Conservation (phyloP, 768 basidiomycete genomes). For the Polyporus arcularius region DNA sequence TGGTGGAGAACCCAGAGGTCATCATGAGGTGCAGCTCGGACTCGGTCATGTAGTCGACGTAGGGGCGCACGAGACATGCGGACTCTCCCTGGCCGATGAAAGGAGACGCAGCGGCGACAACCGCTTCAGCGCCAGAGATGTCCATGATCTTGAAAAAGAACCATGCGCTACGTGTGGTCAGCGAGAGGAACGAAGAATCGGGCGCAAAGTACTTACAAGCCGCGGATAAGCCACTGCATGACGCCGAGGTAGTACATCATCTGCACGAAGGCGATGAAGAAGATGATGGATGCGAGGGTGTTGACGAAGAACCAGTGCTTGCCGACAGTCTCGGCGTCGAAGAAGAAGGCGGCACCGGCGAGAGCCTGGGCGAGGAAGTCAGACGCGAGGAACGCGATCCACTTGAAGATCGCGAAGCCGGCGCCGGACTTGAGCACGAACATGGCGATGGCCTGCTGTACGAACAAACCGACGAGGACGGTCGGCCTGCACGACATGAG, state of each 20-base stretch:
- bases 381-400: slow-evolving; percentile 78
- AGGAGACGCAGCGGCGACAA: slow-evolving; percentile 91
- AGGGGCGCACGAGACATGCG: slow-evolving; percentile 82
- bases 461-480: slow-evolving; percentile 82
- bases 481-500: slow-evolving; percentile 57
- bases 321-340: slow-evolving; percentile 59
- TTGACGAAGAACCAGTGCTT: slow-evolving; percentile 89
- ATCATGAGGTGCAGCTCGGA: slow-evolving; percentile 87
- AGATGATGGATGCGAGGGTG: slow-evolving; percentile 79
- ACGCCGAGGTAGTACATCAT: slow-evolving; percentile 90
- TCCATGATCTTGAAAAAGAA: slow-evolving; percentile 92
- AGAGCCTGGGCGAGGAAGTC: slow-evolving; percentile 74
- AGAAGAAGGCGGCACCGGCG: slow-evolving; percentile 82
- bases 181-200: background rate
- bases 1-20: slow-evolving; percentile 92
- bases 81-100: slow-evolving; percentile 92
- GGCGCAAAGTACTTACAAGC: slow-evolving; percentile 60
- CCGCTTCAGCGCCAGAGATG: slow-evolving; percentile 92
- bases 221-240: slow-evolving; percentile 91
- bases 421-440: slow-evolving; percentile 87
- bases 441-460: slow-evolving; percentile 84
- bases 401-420: slow-evolving; percentile 82
- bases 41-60: slow-evolving; percentile 81
- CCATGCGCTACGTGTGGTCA: slow-evolving; percentile 61
- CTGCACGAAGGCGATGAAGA: slow-evolving; percentile 92